Base-by-base conservation (phyloP, 352 stramenopile species). In the Pythium pyrilobum region DNA sequence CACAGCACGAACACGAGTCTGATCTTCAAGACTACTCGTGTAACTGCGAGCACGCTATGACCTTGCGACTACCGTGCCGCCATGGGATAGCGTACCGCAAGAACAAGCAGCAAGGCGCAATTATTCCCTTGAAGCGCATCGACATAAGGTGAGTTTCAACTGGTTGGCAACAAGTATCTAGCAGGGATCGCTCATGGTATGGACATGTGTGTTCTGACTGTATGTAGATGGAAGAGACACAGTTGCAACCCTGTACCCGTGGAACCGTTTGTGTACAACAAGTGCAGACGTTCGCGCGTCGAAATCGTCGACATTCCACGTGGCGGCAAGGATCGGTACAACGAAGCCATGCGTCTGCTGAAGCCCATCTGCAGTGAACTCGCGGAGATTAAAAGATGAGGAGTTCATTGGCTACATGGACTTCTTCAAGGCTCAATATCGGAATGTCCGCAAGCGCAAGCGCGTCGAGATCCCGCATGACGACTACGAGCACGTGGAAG, bases 311-410 rank as follows among this genome's bases (percentile, higher is more conserved):
- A n/a, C n/a, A n/a, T n/a, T n/a, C n/a, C n/a, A n/a, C n/a, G n/a
- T n/a, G n/a, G n/a, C n/a, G n/a, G n/a, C n/a, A 10, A 4, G 33
- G 34, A 40, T 5, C 34, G 34, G 4, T 49, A 49, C 27, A 49
- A 49, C 42, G 42, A 49, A 2, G 27, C 42, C 3, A 49, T 49
- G 42, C 27, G 42, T 20, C 42, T 15, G 7, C 28, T 49, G 3
- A 49, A 38, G 2, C 29, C 43, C 0, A 50, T 50, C 20, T 50
- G 43, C 28, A 50, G 43, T 29, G 43, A 50, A 29, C 8, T 50
- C 3, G 43, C 43, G 2, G 43, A 50, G 43, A 50, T 50, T 10
- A 18, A 39, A 1, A 9, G 27, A 4, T 10, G 29, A 50, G 18
- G 43, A 50, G 43, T 50, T 50, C 29, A 3, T 29, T 3, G 13